Conservation (phyloP, 306 rosid genomes). For the Canavalia ensiformis region DNA sequence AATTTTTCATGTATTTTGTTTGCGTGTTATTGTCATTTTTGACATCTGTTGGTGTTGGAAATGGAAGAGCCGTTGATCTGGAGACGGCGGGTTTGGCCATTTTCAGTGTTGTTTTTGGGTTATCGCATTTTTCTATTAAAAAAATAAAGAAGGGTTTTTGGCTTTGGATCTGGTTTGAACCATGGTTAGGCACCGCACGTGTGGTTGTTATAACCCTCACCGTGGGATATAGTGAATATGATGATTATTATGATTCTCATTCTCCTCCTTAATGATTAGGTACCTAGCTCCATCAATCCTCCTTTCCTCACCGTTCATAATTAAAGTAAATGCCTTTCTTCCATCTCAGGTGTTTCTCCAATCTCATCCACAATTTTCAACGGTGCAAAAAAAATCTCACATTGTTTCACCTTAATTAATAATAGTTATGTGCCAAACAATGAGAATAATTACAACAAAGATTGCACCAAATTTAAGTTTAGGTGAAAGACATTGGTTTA, state of each 20-base stretch:
- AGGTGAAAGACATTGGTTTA: too few species aligned
- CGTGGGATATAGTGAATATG: constrained; percentile 14
- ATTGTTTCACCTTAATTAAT: too few species aligned
- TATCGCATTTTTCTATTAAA: not conserved
- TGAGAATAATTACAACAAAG: too few species aligned
- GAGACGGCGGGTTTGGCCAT: constrained; percentile 1
- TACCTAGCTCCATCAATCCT: not conserved
- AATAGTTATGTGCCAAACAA: too few species aligned
- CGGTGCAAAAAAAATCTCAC: too few species aligned
- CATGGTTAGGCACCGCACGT: constrained; percentile 49
- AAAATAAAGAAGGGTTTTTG: not conserved
- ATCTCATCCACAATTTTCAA: not conserved
- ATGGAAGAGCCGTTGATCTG: not conserved
- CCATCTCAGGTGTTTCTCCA: constrained; percentile 34
- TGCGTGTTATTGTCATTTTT: not conserved
- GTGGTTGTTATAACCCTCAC: constrained; percentile 36
- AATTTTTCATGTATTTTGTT: too few species aligned
- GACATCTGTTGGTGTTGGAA: not conserved
- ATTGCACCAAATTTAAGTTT: too few species aligned
- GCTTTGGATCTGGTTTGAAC: constrained; percentile 24
- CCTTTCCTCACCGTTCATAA: not conserved
- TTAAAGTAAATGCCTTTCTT: not conserved
- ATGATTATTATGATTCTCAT: constrained; percentile 31
- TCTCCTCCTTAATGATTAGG: constrained; percentile 35
- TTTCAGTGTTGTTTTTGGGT: constrained; percentile 14